Conservation (phyloP, 371 early-diverging fungal genomes). For the Entomophthora muscae region DNA sequence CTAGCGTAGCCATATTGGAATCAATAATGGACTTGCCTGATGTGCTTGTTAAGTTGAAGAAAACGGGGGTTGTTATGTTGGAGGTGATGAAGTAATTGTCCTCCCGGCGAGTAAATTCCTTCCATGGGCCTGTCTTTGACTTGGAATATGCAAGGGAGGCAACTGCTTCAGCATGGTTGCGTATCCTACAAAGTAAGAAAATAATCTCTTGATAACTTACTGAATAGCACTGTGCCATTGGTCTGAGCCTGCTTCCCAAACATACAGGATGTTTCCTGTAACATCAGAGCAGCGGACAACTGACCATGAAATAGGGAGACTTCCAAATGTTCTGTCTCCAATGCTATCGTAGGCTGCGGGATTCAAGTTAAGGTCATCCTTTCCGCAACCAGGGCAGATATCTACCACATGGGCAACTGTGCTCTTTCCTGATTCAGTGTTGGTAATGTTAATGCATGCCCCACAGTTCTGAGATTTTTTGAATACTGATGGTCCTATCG, state of each 20-base stretch:
- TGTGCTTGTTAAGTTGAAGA: too few species aligned
- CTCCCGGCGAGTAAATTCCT: too few species aligned
- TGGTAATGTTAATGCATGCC: background rate
- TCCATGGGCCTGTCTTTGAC: too few species aligned
- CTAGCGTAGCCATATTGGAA: background rate
- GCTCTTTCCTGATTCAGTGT: background rate
- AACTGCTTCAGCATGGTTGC: too few species aligned
- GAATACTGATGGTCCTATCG: background rate
- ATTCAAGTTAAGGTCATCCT: background rate
- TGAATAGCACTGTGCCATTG: constrained; percentile 4
- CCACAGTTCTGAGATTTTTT: background rate
- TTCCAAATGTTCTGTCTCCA: background rate
- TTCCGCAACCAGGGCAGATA: background rate
- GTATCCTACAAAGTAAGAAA: too few species aligned
- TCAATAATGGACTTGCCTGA: too few species aligned
- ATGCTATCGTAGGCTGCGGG: background rate
- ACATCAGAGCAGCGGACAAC: too few species aligned
- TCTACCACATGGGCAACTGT: constrained; percentile 1
- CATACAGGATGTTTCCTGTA: too few species aligned
- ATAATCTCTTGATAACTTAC: too few species aligned
- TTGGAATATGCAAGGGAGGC: background rate
- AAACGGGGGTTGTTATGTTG: too few species aligned
- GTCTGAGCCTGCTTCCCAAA: too few species aligned
- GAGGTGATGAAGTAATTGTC: too few species aligned
- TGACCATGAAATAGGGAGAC: background rate